Evolutionary conservation across 139 green algal species (phyloP), one percentile per base, ranked within the genome.

Genomic region (Closterium sp.): DNA sequence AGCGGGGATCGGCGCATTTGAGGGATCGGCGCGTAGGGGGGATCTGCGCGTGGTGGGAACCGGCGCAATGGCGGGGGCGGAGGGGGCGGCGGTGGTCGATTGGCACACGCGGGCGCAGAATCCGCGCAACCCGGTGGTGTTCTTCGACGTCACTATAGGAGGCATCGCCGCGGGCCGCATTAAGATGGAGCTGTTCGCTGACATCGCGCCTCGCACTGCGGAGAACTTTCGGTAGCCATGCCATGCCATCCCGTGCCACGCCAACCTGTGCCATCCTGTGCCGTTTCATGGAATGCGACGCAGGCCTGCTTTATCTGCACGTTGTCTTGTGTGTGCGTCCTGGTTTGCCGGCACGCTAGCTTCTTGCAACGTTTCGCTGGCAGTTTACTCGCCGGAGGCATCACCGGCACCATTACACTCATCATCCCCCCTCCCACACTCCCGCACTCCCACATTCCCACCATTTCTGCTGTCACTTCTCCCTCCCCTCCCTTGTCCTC

Each of bases 191-290:
- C 92, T 94, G 23, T 94, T 94, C 36, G 92, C 92, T n/a, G 94
- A 96, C 89, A 87, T 95, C 87, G 91, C 90, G 89, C 93, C 94
- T 4, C 91, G 97, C 35, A 99, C 97, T 34, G 92, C 91, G 4
- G 97, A 99, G 86, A 99, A 94, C 64, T 94, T 95, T 91, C 55
- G 83, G 84, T 94, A 34, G 83, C 30, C 83, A 7, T 86, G 83
- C 30, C 83, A 32, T 86, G 83, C 8, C 83, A 34, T 86, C 21
- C 30, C 83, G 30, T 86, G 83, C 30, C 83, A 34, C 31, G 83
- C 30, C 83, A 34, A 32, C 2, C 30, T 23, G 9, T 86, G n/a
- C 30, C 83, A 34, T 86, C 21, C 30, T 9, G 9, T 86, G 83
- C 16, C 64, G 16, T 83, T 10, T 83, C 64, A 83, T 34, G n/a